Evolutionary conservation across 2,329 filamentous ascomycete species (phyloP).

Genomic region (Bipolaris zeicola): DNA sequence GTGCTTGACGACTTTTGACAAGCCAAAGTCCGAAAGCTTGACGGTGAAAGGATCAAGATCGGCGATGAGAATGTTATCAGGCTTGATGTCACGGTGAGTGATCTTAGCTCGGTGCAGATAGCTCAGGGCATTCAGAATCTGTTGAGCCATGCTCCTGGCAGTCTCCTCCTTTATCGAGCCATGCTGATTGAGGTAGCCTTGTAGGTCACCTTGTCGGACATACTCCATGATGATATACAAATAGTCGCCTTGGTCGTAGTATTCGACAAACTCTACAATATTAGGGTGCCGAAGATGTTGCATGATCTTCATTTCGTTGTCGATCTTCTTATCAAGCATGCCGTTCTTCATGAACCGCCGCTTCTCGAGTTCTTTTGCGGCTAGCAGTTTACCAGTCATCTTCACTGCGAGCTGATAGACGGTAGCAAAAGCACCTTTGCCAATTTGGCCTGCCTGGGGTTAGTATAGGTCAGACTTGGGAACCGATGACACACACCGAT

Average conservation of each 20-base stretch:
- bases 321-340: conserved; percentile 84
- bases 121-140: conserved; percentile 79
- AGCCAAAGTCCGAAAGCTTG: conserved; percentile 93
- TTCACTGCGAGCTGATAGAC: conserved; percentile 91
- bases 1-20: conserved; percentile 92
- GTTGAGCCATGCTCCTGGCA: conserved; percentile 73
- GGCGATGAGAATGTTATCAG: conserved; percentile 91
- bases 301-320: conserved; percentile 98
- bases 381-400: conserved; percentile 80
- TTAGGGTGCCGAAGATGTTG: conserved; percentile 80
- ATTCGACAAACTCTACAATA: conserved; percentile 89
- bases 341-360: conserved; percentile 92
- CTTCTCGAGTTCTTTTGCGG: conserved; percentile 95
- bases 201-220: conserved; percentile 80
- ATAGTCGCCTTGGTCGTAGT: conserved; percentile 78
- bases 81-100: conserved; percentile 98
- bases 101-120: conserved; percentile 90
- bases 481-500: conserved; percentile 49
- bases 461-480: conserved; percentile 1
- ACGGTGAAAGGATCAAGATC: conserved; percentile 75
- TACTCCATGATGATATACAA: conserved; percentile 98
- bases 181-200: conserved; percentile 68
- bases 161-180: conserved; percentile 69
- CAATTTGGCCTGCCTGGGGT: conserved; percentile 65
- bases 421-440: conserved; percentile 92